A percentile compares a stretch with the other conserved stretches of the same genome.
Evolutionary conservation across 164 flowering plant genomes (phyloP).

Genomic region (Dillenia turbinata): DNA sequence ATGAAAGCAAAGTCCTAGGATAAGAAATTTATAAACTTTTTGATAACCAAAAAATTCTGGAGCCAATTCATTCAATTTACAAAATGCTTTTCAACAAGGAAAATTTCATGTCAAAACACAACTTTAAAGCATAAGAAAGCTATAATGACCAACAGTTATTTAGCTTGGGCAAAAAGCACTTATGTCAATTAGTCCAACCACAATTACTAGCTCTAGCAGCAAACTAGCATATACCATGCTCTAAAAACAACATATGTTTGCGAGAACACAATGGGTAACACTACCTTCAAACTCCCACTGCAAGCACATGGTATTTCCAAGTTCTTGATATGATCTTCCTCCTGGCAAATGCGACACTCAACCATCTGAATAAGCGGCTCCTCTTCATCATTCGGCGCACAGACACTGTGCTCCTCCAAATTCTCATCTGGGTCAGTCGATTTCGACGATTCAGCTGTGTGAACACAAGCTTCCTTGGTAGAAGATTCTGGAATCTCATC

Average conservation of each 20-base stretch:
- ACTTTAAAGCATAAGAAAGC: too few relatives aligned
- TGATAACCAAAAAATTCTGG: too few relatives aligned
- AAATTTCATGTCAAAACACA: too few relatives aligned
- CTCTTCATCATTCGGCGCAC: constrained; percentile 24
- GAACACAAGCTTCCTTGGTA: constrained; percentile 23
- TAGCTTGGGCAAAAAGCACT: too few relatives aligned
- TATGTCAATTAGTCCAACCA: too few relatives aligned
- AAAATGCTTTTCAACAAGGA: too few relatives aligned
- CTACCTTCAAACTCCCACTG: constrained; percentile 72
- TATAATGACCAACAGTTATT: too few relatives aligned
- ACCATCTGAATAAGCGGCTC: constrained; percentile 44
- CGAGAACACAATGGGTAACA: background rate
- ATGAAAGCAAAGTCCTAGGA: too few relatives aligned
- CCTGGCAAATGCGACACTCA: constrained; percentile 82
- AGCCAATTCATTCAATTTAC: too few relatives aligned
- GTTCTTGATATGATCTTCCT: constrained; percentile 51
- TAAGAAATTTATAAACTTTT: too few relatives aligned
- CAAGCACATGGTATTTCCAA: constrained; percentile 69
- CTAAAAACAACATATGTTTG: background rate
- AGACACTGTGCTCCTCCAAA: constrained; percentile 13
- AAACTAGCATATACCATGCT: background rate
- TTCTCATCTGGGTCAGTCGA: constrained; percentile 15
- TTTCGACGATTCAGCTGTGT: constrained; percentile 13
- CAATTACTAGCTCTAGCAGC: background rate
- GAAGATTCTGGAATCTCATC: constrained; percentile 26